These are phyloP conservation scores for Mycena filopes DNA, from an alignment of 768 basidiomycete genomes.

Conservation along the genomic window DNA sequence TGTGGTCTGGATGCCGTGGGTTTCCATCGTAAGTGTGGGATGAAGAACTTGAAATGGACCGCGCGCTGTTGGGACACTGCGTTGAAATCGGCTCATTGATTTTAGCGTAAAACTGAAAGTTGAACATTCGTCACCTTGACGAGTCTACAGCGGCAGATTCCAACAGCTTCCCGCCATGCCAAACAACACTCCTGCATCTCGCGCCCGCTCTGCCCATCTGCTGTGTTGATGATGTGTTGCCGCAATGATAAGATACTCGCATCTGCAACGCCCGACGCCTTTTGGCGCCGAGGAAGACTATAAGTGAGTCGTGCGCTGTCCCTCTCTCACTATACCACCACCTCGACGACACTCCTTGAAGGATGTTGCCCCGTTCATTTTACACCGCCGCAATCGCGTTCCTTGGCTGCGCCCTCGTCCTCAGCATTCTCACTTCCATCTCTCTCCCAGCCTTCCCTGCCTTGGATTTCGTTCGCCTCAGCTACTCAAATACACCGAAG, in stretches of 20 bases:
- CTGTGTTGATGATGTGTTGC: too few species aligned
- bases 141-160: too few species aligned
- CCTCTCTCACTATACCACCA: neutral
- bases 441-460: conserved; percentile 76
- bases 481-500: conserved; percentile 49
- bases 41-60: too few species aligned
- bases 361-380: conserved; percentile 51
- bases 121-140: neutral
- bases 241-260: neutral
- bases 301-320: neutral
- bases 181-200: too few species aligned
- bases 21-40: too few species aligned
- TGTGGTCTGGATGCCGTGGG: too few species aligned
- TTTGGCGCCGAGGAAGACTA: neutral
- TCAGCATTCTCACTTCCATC: conserved; percentile 74
- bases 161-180: too few species aligned
- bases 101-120: too few species aligned
- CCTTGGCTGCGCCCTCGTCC: conserved; percentile 68
- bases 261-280: neutral
- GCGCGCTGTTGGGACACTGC: too few species aligned
- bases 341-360: conserved; percentile 22
- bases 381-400: conserved; percentile 69
- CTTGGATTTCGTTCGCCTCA: conserved; percentile 72
- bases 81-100: too few species aligned
- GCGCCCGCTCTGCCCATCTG: too few species aligned